These are phyloP conservation scores for Vaccinium vitisidaea DNA, from an alignment of 148 eudicot species.

Conservation along the genomic window DNA sequence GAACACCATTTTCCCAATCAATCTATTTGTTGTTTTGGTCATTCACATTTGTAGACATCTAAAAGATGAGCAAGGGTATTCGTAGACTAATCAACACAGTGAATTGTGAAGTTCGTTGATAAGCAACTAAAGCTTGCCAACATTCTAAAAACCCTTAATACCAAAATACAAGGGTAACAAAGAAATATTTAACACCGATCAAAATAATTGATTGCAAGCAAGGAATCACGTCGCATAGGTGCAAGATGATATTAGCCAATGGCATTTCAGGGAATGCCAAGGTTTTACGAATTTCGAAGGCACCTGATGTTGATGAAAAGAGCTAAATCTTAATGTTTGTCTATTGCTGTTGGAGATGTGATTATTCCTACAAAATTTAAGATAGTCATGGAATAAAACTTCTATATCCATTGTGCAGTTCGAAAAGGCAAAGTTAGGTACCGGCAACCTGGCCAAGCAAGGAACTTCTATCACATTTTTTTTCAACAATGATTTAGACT, in stretches of 20 bases:
- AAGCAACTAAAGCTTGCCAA: not conserved
- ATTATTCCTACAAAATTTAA: not conserved
- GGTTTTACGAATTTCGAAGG: not conserved
- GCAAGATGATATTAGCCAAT: too few species aligned
- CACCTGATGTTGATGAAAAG: not conserved
- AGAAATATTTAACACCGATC: not conserved
- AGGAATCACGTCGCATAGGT: not conserved
- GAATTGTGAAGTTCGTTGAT: not conserved
- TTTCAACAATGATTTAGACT: not conserved
- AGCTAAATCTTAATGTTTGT: not conserved
- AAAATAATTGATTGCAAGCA: not conserved
- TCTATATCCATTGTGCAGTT: not conserved
- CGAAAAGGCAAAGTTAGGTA: not conserved
- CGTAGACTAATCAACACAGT: not conserved
- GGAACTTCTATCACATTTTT: not conserved
- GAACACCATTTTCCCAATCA: not conserved
- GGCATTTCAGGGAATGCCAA: not conserved
- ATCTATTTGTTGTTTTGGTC: not conserved
- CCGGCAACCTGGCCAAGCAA: conserved; percentile 3
- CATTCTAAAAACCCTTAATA: not conserved
- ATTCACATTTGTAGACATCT: not conserved
- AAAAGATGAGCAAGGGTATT: not conserved
- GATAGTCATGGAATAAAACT: not conserved
- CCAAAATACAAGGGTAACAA: not conserved
- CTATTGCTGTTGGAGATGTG: not conserved